phyloP scores from a whole-genome alignment of 2,329 filamentous ascomycete genomes.

The Ascosphaera pollenicola region DNA sequence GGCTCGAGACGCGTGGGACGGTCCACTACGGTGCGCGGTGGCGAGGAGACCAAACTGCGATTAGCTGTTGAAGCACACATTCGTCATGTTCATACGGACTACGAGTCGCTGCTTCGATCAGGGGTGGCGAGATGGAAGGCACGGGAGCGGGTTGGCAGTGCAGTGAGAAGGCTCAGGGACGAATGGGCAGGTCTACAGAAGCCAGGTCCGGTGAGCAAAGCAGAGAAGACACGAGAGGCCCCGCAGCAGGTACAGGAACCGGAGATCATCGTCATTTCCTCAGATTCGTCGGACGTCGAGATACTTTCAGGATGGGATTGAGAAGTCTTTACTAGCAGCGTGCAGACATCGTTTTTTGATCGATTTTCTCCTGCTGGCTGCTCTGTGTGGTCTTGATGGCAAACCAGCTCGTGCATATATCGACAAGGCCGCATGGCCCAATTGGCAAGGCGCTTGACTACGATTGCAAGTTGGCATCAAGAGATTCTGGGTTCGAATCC shows the following conservation, averaged over 20 bases:
- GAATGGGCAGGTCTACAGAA: slow-evolving; percentile 2
- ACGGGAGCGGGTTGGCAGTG: slow-evolving; percentile 12
- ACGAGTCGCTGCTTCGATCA: slow-evolving; percentile 14
- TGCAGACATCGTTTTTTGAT: too few relatives aligned
- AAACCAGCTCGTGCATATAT: too few relatives aligned
- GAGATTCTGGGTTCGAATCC: slow-evolving; percentile 1
- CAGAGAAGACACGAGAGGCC: too few relatives aligned
- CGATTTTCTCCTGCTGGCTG: too few relatives aligned
- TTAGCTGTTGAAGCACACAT: slow-evolving; percentile 23
- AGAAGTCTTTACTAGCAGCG: too few relatives aligned
- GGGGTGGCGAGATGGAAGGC: slow-evolving; percentile 11
- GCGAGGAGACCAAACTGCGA: slow-evolving; percentile 14
- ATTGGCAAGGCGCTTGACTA: slow-evolving; percentile 1
- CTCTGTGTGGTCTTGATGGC: too few relatives aligned
- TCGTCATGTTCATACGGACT: slow-evolving; percentile 19
- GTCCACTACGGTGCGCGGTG: slow-evolving; percentile 9
- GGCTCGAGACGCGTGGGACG: slow-evolving; percentile 20
- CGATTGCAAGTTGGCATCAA: neutral
- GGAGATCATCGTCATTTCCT: too few relatives aligned
- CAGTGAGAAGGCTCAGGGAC: slow-evolving; percentile 13
- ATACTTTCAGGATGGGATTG: too few relatives aligned
- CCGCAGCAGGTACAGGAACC: too few relatives aligned
- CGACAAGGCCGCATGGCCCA: neutral
- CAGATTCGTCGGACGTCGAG: too few relatives aligned
- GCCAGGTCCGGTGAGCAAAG: too few relatives aligned